These are phyloP conservation scores for Phaeophleospora eucalypticola DNA, from an alignment of 2,329 filamentous ascomycete species.

Conservation along the genomic window DNA sequence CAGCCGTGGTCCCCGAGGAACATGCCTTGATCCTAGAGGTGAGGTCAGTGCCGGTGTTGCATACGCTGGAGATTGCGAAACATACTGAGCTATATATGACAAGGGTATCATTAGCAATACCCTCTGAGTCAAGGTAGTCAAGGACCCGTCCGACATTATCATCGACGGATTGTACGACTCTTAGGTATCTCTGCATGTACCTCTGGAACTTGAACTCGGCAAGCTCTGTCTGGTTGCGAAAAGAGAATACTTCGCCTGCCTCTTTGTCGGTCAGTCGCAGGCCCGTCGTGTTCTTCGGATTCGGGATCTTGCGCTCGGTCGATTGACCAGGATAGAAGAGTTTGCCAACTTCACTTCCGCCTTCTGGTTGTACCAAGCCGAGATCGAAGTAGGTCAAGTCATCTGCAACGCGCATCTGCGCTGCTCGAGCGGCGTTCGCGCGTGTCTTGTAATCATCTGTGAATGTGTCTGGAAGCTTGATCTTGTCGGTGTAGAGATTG, in stretches of 20 bases:
- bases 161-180: conserved; percentile 51
- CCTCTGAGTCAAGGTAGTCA: conserved; percentile 1
- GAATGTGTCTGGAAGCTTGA: conserved; percentile 50
- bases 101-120: not conserved
- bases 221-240: conserved; percentile 40
- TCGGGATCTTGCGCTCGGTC: conserved; percentile 40
- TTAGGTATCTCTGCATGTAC: conserved; percentile 55
- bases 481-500: conserved; percentile 45
- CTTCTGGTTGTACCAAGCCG: conserved; percentile 51
- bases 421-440: conserved; percentile 46
- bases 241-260: conserved; percentile 45
- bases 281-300: conserved; percentile 32
- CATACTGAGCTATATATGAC: conserved; percentile 1
- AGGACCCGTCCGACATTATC: conserved; percentile 42
- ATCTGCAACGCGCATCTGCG: conserved; percentile 51
- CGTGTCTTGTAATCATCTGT: conserved; percentile 54
- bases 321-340: conserved; percentile 17
- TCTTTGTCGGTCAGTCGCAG: conserved; percentile 45
- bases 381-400: conserved; percentile 46
- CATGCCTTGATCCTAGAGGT: conserved; percentile 46
- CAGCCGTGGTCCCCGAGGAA: conserved; percentile 56
- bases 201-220: conserved; percentile 54
- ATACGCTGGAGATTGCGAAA: too few species aligned
- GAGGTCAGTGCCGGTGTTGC: too few species aligned
- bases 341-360: conserved; percentile 40